A percentile compares a stretch with the other conserved stretches of the same genome.
These are phyloP conservation scores for Peronospora destructor DNA, from an alignment of 352 stramenopile genomes.

Conservation along the genomic window DNA sequence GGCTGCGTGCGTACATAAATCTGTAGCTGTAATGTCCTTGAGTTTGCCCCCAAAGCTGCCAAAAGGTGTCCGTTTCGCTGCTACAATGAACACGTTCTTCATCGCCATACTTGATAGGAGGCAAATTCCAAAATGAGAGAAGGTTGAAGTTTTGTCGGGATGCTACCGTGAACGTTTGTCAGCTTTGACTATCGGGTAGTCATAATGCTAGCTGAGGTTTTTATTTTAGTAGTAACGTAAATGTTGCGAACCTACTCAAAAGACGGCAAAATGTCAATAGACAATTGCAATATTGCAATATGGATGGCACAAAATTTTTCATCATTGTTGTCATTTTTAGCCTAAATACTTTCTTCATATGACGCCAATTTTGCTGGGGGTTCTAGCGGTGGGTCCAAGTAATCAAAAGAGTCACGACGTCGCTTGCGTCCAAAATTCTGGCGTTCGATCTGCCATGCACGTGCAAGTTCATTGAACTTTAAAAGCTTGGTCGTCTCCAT, in stretches of 20 bases:
- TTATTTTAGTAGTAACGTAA: too few relatives aligned
- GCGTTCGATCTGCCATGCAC: slow-evolving; percentile 72
- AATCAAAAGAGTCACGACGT: slow-evolving; percentile 71
- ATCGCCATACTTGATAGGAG: neutral
- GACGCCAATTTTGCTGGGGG: slow-evolving; percentile 50
- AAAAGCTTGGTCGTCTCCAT: slow-evolving; percentile 69
- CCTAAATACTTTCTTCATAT: slow-evolving; percentile 88
- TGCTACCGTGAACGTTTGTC: slow-evolving; percentile 22
- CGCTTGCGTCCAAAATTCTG: slow-evolving; percentile 71
- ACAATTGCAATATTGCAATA: neutral
- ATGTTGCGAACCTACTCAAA: too few relatives aligned
- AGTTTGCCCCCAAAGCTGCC: slow-evolving; percentile 92
- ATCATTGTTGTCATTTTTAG: slow-evolving; percentile 27
- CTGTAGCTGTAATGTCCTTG: slow-evolving; percentile 88
- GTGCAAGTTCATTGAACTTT: slow-evolving; percentile 66
- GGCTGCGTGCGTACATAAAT: slow-evolving; percentile 84
- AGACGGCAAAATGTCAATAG: too few relatives aligned
- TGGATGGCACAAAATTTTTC: slow-evolving; percentile 17
- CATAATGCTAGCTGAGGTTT: too few relatives aligned
- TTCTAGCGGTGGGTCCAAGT: slow-evolving; percentile 53
- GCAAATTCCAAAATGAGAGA: slow-evolving; percentile 9
- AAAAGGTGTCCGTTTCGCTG: slow-evolving; percentile 94
- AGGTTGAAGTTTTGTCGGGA: slow-evolving; percentile 1
- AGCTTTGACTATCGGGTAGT: neutral
- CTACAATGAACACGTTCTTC: slow-evolving; percentile 93